Evolutionary conservation across 169 alveolate genomes (phyloP), one percentile per base, ranked within the genome.

Genomic region (Plasmodium coatneyi): DNA sequence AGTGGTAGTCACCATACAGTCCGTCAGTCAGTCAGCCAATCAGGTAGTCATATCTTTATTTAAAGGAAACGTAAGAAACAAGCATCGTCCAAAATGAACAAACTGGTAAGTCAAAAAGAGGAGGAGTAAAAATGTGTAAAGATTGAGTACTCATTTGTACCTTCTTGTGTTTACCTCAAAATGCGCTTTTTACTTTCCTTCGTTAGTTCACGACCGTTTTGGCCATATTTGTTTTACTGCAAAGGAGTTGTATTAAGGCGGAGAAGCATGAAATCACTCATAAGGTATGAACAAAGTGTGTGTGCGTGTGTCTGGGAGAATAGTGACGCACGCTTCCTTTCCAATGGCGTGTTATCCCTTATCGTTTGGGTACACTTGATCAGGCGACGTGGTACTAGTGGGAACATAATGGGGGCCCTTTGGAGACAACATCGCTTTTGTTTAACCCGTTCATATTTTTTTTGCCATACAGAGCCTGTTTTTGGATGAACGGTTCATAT

Each of bases 211-310:
- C 86, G 39, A 30, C 46, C 4, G 32, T 84, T 52, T 84, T 84
- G 36, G 49, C 36, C 28, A 74, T 84, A 46, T 72, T 84, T 22
- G 0, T 76, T 41, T 72, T 72, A 56, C 41, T 76, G 30, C 86
- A 84, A 74, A 84, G 60, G 12, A 30, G 41, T 74, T 12, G 39
- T 28, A 43, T 76, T 41, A 16, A 54, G 39, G 70, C 78, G 7
- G 93, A 84, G 84, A 34, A 41, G 25, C 93, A 41, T 54, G 86
- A 84, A 84, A 54, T 84, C 28, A 84, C 93, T 16, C 93, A 84
- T 28, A 84, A 49, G 32, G 93, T 84, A 84, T 2, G 80, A 49
- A 30, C 28, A n/a, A 19, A 6, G n/a, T 12, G 56, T 46, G 28
- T 19, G 41, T 19, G 70, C 36, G 12, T 32, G 39, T n/a, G n/a